These are phyloP conservation scores for Trapa incisa DNA, from an alignment of 345 rosid species.

Conservation along the genomic window DNA sequence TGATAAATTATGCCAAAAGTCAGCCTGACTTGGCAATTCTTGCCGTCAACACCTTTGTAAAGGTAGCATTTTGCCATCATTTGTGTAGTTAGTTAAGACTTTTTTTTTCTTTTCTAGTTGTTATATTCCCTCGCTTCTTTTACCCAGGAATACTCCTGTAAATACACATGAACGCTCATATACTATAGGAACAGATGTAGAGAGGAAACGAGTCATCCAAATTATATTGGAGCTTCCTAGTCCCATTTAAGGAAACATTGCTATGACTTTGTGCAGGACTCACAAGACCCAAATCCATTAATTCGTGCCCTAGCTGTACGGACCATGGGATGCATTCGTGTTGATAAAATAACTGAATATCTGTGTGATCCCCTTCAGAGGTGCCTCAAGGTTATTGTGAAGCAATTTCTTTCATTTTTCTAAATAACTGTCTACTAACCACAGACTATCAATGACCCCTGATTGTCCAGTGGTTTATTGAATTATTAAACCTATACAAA, in stretches of 20 bases:
- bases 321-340: constrained; percentile 99
- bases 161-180: background rate
- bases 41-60: constrained; percentile 96
- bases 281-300: constrained; percentile 97
- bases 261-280: constrained; percentile 49
- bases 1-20: constrained; percentile 95
- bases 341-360: constrained; percentile 97
- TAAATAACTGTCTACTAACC: background rate
- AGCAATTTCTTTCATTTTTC: background rate
- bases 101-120: background rate
- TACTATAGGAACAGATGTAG: background rate
- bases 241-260: background rate
- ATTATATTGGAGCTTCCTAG: background rate
- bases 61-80: constrained; percentile 31
- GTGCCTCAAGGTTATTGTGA: constrained; percentile 75
- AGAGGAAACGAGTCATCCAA: background rate
- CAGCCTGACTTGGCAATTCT: constrained; percentile 98
- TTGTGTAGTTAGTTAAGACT: background rate
- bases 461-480: background rate
- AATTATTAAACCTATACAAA: background rate
- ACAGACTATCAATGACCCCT: background rate
- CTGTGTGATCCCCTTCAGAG: constrained; percentile 99
- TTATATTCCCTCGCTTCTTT: background rate
- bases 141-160: background rate
- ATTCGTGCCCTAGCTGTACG: constrained; percentile 98